Base-by-base conservation (phyloP, 331 rosid species). In the Saraca asoca region DNA sequence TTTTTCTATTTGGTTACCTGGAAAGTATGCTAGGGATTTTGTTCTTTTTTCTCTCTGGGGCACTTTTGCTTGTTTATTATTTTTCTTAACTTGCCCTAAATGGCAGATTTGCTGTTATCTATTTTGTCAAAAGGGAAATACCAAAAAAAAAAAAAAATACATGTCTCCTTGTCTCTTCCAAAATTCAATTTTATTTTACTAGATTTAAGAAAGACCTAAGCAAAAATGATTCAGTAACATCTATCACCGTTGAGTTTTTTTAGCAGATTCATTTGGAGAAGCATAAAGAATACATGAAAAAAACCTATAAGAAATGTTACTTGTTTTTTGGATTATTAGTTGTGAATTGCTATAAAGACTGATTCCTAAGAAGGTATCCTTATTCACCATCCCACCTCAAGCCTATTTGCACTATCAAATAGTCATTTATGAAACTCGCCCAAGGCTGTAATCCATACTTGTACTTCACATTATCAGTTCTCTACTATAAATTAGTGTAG, bases 361-460 rank as follows among this genome's bases (percentile, higher is more conserved):
- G 56, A 44, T 13, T 75, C 51, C 65, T 51, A 2, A 19, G 5
- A 72, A 7, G 42, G 41, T 33, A n/a, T 24, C 31, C 29, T 5
- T 4, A 33, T 39, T 7, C 60, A 70, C 34, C 44, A 15, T 46
- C 43, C 48, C 42, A 35, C 35, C 16, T 13, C 50, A 59, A 6
- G 62, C 5, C 51, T 29, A 46, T 5, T 24, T 49, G 6, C 44
- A 7, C n/a, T 5, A 29, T n/a, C 34, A 7, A 16, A 33, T 33
- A 49, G 44, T 61, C 20, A 51, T 38, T 51, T 12, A 14, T 9
- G 34, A 68, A 75, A 44, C 67, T 18, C 66, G 24, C 55, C 19
- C 19, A 57, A 34, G 19, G 24, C 14, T 62, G n/a, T 7, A 48
- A 9, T 7, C 62, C 7, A 5, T 46, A 12, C n/a, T 24, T 5